phyloP scores from a whole-genome alignment of 257 asterid species.

The Phtheirospermum japonicum region DNA sequence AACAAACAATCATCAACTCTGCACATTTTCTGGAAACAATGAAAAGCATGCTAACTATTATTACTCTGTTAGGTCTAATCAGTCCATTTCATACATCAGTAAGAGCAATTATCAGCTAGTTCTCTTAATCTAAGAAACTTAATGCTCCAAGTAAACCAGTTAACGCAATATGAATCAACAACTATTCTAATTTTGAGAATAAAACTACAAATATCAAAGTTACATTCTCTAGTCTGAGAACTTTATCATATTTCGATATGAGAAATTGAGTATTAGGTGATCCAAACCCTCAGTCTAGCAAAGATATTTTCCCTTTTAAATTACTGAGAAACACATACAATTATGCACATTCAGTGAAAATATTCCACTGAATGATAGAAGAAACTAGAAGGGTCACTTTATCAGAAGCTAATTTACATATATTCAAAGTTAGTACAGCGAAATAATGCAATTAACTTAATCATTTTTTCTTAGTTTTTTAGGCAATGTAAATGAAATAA shows the following conservation, averaged over 20 bases:
- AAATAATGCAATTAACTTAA: no score
- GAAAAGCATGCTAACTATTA: neutral
- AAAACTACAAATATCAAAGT: neutral
- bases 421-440: neutral
- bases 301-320: slow-evolving; percentile 5
- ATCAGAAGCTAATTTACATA: neutral
- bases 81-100: neutral
- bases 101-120: neutral
- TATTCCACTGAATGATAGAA: neutral
- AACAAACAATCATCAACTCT: slow-evolving; percentile 11
- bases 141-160: neutral
- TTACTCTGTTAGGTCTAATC: neutral
- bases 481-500: no score
- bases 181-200: neutral
- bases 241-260: slow-evolving; percentile 12
- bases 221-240: neutral
- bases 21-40: neutral
- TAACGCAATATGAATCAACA: neutral
- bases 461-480: no score
- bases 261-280: neutral
- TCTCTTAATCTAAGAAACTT: neutral
- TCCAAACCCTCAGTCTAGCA: slow-evolving; percentile 5
- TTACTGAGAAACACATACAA: neutral
- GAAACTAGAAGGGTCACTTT: no score
- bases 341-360: slow-evolving; percentile 3